Evolutionary conservation across 2,329 filamentous ascomycete genomes (phyloP).

Genomic region (Ilyonectria destructans): DNA sequence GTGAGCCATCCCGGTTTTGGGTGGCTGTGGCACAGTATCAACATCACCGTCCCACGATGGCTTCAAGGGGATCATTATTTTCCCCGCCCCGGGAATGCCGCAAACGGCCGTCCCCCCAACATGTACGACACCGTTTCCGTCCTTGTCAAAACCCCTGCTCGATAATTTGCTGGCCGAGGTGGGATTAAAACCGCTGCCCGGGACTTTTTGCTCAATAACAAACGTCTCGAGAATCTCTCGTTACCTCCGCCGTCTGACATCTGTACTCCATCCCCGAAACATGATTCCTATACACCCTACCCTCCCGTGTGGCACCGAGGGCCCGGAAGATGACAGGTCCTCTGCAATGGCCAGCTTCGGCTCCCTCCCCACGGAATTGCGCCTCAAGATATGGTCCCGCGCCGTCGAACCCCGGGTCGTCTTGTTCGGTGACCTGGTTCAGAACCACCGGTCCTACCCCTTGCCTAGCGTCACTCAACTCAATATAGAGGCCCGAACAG

Average conservation of each 20-base stretch:
- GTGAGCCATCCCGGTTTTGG: constrained; percentile 49
- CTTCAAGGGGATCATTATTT: constrained; percentile 50
- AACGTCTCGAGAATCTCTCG: constrained; percentile 38
- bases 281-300: constrained; percentile 35
- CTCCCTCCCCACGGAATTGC: constrained; percentile 56
- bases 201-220: constrained; percentile 37
- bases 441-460: constrained; percentile 51
- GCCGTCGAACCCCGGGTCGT: constrained; percentile 57
- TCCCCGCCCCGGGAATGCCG: constrained; percentile 47
- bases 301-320: constrained; percentile 23
- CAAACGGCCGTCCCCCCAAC: constrained; percentile 50
- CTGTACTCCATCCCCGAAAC: constrained; percentile 24
- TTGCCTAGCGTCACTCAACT: constrained; percentile 57
- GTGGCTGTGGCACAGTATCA: constrained; percentile 49
- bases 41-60: constrained; percentile 47
- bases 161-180: constrained; percentile 42
- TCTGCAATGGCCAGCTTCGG: constrained; percentile 45
- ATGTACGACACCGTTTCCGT: constrained; percentile 51
- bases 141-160: constrained; percentile 47
- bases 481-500: constrained; percentile 54
- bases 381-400: constrained; percentile 57
- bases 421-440: constrained; percentile 55
- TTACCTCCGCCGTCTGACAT: constrained; percentile 21
- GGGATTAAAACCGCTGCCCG: constrained; percentile 47
- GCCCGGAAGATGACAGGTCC: constrained; percentile 23